A percentile compares a stretch with the other conserved stretches of the same genome.
Conservation (phyloP, 2,329 filamentous ascomycete species). For the Trematosphaeria pertusa region DNA sequence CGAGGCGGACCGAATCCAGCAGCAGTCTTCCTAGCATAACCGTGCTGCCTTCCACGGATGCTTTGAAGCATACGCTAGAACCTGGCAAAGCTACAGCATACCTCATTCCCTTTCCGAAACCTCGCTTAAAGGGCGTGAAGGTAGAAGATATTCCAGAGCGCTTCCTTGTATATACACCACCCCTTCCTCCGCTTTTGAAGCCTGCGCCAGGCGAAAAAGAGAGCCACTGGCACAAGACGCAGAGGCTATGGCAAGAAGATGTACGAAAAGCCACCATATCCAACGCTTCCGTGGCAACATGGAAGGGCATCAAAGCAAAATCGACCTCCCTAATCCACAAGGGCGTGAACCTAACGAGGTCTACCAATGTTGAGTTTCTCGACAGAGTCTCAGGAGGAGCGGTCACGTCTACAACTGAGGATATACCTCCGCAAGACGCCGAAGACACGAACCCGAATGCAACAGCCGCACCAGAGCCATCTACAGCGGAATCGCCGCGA, state of each 20-base stretch:
- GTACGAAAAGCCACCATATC: slow-evolving; percentile 52
- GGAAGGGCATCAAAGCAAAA: slow-evolving; percentile 53
- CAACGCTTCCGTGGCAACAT: slow-evolving; percentile 49
- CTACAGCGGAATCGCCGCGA: slow-evolving; percentile 10
- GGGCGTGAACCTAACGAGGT: slow-evolving; percentile 51
- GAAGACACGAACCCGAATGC: slow-evolving; percentile 4
- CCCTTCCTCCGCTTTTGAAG: slow-evolving; percentile 50
- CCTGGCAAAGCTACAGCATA: slow-evolving; percentile 53
- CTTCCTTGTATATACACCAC: slow-evolving; percentile 56
- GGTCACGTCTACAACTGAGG: slow-evolving; percentile 12
- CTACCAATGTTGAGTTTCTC: slow-evolving; percentile 53
- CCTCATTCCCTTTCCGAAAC: slow-evolving; percentile 54
- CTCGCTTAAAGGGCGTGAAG: slow-evolving; percentile 41
- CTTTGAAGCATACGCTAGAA: slow-evolving; percentile 51
- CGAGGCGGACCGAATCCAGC: slow-evolving; percentile 2
- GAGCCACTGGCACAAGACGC: slow-evolving; percentile 50
- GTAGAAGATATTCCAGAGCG: slow-evolving; percentile 46
- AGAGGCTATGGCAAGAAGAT: slow-evolving; percentile 56
- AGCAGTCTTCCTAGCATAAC: slow-evolving; percentile 19
- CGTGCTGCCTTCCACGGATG: slow-evolving; percentile 32
- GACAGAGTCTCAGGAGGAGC: slow-evolving; percentile 45
- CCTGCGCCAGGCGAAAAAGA: slow-evolving; percentile 53
- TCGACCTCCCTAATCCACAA: slow-evolving; percentile 50
- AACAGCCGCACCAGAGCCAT: slow-evolving; percentile 6
- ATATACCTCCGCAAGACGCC: too few relatives aligned